phyloP scores from a whole-genome alignment of 805 yeast species.

The Danielia reshetovae region DNA sequence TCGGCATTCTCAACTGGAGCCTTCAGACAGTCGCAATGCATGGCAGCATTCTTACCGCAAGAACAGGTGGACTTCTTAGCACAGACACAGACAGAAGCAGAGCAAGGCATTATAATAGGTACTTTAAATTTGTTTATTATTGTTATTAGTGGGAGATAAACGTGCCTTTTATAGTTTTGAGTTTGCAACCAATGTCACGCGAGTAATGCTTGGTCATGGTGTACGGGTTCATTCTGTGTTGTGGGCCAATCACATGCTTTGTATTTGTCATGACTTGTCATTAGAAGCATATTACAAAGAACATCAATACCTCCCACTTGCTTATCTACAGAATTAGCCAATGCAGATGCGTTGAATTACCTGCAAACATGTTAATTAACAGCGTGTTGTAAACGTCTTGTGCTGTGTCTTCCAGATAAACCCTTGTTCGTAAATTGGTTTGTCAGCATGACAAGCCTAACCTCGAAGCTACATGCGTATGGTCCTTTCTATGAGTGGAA shows the following conservation, averaged over 20 bases:
- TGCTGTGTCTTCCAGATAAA: too few species aligned
- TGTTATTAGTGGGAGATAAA: background rate
- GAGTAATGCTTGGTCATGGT: background rate
- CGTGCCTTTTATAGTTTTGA: background rate
- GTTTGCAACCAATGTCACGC: background rate
- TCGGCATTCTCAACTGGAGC: slow-evolving; percentile 49
- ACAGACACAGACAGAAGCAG: slow-evolving; percentile 50
- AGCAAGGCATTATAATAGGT: slow-evolving; percentile 15
- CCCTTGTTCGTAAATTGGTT: too few species aligned
- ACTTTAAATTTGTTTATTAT: background rate
- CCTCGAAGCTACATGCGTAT: too few species aligned
- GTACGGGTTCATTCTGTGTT: background rate
- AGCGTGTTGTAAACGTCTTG: too few species aligned
- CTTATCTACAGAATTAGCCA: slow-evolving; percentile 2
- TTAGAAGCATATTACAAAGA: too few species aligned
- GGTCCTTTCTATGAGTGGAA: too few species aligned
- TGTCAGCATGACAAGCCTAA: too few species aligned
- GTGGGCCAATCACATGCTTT: background rate
- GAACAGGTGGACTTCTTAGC: slow-evolving; percentile 63
- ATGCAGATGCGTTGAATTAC: too few species aligned
- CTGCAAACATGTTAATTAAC: too few species aligned
- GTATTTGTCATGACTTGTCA: slow-evolving; percentile 3
- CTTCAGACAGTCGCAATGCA: slow-evolving; percentile 51
- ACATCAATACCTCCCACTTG: background rate
- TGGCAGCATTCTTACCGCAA: slow-evolving; percentile 58